Evolutionary conservation across 139 green algal genomes (phyloP).

Genomic region (Micractinium conductrix): DNA sequence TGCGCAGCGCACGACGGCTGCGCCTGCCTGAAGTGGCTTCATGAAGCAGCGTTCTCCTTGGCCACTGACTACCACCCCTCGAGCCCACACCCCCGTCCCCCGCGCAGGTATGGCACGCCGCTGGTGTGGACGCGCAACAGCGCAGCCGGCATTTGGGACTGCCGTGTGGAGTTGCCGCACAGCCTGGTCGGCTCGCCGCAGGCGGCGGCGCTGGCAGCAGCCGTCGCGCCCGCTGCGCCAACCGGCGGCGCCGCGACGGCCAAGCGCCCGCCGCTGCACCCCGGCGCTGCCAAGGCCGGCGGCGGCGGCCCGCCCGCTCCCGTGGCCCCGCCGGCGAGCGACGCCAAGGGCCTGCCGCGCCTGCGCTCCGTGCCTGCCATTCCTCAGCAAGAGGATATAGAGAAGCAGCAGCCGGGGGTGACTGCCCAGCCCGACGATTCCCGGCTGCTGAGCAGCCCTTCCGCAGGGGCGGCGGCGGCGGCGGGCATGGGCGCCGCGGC

Average conservation of each 20-base stretch:
- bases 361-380: slow-evolving; percentile 31
- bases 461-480: slow-evolving; percentile 2
- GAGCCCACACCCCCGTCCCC: too few relatives aligned
- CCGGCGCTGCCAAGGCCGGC: not conserved
- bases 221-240: too few relatives aligned
- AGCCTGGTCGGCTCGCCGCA: not conserved
- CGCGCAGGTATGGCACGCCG: slow-evolving; percentile 75
- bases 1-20: too few relatives aligned
- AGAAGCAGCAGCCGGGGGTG: slow-evolving; percentile 35
- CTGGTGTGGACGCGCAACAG: slow-evolving; percentile 78
- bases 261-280: slow-evolving; percentile 11
- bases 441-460: slow-evolving; percentile 10
- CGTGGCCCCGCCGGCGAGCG: too few relatives aligned
- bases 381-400: not conserved
- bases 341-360: slow-evolving; percentile 10
- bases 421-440: slow-evolving; percentile 31
- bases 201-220: not conserved
- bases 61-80: too few relatives aligned
- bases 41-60: too few relatives aligned
- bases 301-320: not conserved
- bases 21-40: too few relatives aligned
- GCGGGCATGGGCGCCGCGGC: not conserved
- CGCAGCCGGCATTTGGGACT: slow-evolving; percentile 56
- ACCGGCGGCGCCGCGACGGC: not conserved
- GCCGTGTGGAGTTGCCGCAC: slow-evolving; percentile 1